Base-by-base conservation (phyloP, 495 filamentous ascomycete species). In the Penicillium mononematosum region DNA sequence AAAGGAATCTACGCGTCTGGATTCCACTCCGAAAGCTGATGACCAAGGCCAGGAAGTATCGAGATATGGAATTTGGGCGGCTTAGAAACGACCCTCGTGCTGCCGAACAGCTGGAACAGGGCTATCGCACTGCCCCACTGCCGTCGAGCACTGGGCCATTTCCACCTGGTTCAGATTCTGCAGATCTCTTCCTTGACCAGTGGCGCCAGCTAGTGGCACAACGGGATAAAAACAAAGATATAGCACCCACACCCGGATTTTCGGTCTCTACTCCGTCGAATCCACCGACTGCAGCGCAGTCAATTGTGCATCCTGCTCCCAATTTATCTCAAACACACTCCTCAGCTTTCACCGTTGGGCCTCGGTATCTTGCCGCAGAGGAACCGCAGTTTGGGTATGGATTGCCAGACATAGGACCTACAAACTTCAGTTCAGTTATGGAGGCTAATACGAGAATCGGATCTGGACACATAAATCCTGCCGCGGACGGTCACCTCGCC, bases 1-100 rank as follows among this genome's bases (percentile, higher is more conserved):
- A 74, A 39, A 78, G 74, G 47, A 75, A 71, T 36, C 55, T 69
- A 46, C 73, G 72, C 43, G 65, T 83, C 17, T 85, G 82, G 81
- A 64, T 80, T 45, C 81, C 83, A 0, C 60, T 85, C n/a, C 69
- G 71, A 17, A 80, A 75, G 55, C 55, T 85, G 16, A 80, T 80
- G 76, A 54, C 58, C 6, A 78, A 80, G 59, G 81, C 80, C 9
- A 70, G 68, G 32, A 69, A 65, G 11, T 77, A 79, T 60, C 77
- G 80, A 14, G 66, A 72, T 0, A 62, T 56, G 9, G 79, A 80
- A 52, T 25, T 82, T 4, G 49, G 61, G 3, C 63, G 79, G 45
- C 59, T 82, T 17, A 55, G 69, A 14, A 20, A 10, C 8, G 62
- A 80, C 60, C n/a, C 55, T 3, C 34, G 55, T 2, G 73, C 64